These are phyloP conservation scores for Fusarium incarnatum DNA, from an alignment of 2,329 filamentous ascomycete species.

Conservation along the genomic window DNA sequence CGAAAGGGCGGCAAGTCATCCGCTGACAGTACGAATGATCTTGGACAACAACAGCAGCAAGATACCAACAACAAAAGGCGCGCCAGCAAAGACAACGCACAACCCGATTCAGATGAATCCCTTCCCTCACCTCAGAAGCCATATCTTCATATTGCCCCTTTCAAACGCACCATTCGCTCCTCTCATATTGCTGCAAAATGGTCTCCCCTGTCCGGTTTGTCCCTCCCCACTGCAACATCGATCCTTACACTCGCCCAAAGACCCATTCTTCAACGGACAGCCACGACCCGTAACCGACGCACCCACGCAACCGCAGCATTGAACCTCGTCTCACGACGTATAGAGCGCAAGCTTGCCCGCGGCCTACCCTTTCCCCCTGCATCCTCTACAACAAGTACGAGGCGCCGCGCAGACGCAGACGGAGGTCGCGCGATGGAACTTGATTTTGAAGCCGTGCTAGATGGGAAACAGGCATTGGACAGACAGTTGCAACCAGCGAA, in stretches of 20 bases:
- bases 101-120: slow-evolving; percentile 35
- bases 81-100: slow-evolving; percentile 30
- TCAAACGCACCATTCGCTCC: slow-evolving; percentile 67
- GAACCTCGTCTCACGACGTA: slow-evolving; percentile 63
- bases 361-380: slow-evolving; percentile 76
- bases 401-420: slow-evolving; percentile 44
- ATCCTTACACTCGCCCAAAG: slow-evolving; percentile 70
- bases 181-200: slow-evolving; percentile 76
- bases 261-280: slow-evolving; percentile 70
- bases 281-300: slow-evolving; percentile 60
- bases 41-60: not conserved
- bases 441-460: slow-evolving; percentile 73
- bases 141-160: slow-evolving; percentile 65
- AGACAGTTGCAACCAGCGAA: slow-evolving; percentile 69
- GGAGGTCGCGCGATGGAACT: slow-evolving; percentile 68
- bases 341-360: slow-evolving; percentile 68
- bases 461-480: slow-evolving; percentile 68
- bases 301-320: slow-evolving; percentile 68
- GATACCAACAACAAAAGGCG: slow-evolving; percentile 24
- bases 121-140: slow-evolving; percentile 49
- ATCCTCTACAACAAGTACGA: slow-evolving; percentile 42
- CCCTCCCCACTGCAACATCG: slow-evolving; percentile 65
- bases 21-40: not conserved
- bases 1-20: slow-evolving; percentile 16
- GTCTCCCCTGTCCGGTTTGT: slow-evolving; percentile 66